Conservation (phyloP, 2,329 filamentous ascomycete species). For the Sarocladiaceae sp. region DNA sequence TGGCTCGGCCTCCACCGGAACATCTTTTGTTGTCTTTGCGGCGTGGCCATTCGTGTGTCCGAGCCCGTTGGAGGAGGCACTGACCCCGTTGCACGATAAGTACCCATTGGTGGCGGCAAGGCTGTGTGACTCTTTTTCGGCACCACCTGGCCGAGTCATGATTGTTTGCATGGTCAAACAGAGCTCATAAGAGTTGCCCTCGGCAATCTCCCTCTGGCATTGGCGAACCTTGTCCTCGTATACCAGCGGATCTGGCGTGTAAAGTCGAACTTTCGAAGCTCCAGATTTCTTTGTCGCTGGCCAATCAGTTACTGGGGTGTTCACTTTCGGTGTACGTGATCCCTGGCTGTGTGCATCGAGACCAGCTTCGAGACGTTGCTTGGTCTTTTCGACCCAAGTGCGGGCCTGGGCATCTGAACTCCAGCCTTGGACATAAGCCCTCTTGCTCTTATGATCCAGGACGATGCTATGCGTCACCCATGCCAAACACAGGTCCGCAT, state of each 20-base stretch:
- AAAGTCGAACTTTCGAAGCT: slow-evolving; percentile 16
- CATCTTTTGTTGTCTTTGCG: no score
- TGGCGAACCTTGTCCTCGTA: slow-evolving; percentile 13
- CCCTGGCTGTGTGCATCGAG: no score
- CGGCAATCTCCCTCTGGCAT: slow-evolving; percentile 12
- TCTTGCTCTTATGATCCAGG: slow-evolving; percentile 11
- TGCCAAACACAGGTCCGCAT: slow-evolving; percentile 67
- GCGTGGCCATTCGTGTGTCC: neutral
- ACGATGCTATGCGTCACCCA: slow-evolving; percentile 52
- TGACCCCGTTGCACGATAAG: neutral
- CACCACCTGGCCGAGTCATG: slow-evolving; percentile 44
- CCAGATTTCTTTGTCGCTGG: slow-evolving; percentile 18
- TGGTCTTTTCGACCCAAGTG: slow-evolving; percentile 9
- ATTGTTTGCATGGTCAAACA: slow-evolving; percentile 22
- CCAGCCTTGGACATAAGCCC: slow-evolving; percentile 11
- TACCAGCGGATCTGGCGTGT: slow-evolving; percentile 29
- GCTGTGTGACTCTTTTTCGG: no score
- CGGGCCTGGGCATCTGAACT: slow-evolving; percentile 11
- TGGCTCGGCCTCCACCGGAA: neutral
- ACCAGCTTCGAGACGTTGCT: neutral
- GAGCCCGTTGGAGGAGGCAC: neutral
- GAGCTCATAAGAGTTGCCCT: slow-evolving; percentile 15
- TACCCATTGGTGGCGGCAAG: no score
- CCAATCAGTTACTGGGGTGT: no score
- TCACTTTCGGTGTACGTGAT: no score